Base-by-base conservation (phyloP, 1,139 yeast genomes). In the Geotrichum restrictum region DNA sequence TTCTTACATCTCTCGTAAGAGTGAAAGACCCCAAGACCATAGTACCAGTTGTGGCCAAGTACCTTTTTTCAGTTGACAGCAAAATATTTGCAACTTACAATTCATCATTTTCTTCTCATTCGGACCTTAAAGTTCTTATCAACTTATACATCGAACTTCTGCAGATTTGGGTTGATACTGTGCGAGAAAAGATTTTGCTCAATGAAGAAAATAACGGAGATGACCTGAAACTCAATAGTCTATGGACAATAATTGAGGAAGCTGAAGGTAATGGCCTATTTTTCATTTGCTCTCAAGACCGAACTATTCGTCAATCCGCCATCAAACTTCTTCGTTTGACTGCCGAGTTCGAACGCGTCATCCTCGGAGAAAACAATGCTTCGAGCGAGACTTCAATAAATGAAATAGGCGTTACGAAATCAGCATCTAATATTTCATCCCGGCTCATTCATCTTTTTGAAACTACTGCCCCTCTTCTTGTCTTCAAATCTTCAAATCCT, bases 251-350 rank as follows among this genome's bases (percentile, higher is more conserved):
- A 0, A 83, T 91, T 48, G 98, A 93, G 67, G 97, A 91, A 59
- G 86, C 91, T 7, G 98, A 94, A 69, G 98, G 98, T 0, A 88
- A 91, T 64, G 99, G 97, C 0, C 70, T 94, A 38, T 93, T 88
- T 65, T 93, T 94, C 64, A 73, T 94, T 31, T 88, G 96, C 63
- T 87, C 96, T 1, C 95, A 88, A 63, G 96, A 89, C 62, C 77
- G 87, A 34, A 76, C 79, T 38, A 78, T 88, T 13, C 75, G 98
- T 51, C 82, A 81, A 56, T 72, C 82, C 53, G 98, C 95, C 1
- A 75, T 91, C 3, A 77, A 83, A 16, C 82, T 94, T 8, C 69
- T 94, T 55, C 78, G 83, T 60, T 74, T 89, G 18, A 88, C 88
- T 1, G 88, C 88, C 27, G 85, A 82, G 56, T 89, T 93, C 70